Evolutionary conservation across 2,329 filamentous ascomycete genomes (phyloP).

Genomic region (Fusarium stilboides): DNA sequence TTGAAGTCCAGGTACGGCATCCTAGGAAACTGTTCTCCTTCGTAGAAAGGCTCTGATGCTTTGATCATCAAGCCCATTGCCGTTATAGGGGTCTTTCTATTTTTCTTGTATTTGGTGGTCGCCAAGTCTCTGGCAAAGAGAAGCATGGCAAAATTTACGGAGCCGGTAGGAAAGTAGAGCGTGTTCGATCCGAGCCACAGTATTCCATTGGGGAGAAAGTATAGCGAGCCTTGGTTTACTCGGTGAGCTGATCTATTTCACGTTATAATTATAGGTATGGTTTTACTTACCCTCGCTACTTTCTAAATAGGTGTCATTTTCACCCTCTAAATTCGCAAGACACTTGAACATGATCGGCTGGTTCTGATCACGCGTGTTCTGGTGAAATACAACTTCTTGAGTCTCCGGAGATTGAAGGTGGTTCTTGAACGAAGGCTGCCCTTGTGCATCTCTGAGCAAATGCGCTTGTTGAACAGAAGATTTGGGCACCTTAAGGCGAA

Average conservation of each 20-base stretch:
- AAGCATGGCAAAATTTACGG: not conserved
- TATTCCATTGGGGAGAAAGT: constrained; percentile 17
- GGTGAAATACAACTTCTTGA: not conserved
- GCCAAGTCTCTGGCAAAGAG: constrained; percentile 12
- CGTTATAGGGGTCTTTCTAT: not conserved
- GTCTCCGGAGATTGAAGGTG: constrained; percentile 4
- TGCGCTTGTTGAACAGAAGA: not conserved
- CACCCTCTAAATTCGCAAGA: not conserved
- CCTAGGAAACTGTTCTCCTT: not conserved
- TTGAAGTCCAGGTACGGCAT: not conserved
- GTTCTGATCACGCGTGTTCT: not conserved
- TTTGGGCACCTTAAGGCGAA: constrained; percentile 9
- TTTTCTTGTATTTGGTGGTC: not conserved
- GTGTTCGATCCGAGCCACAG: constrained; percentile 9
- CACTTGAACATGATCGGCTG: constrained; percentile 9
- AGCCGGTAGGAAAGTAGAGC: constrained; percentile 8
- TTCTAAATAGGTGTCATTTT: constrained; percentile 8
- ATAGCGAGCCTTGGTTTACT: not conserved
- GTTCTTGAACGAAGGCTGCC: not conserved
- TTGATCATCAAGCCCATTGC: constrained; percentile 19
- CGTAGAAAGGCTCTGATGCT: constrained; percentile 15
- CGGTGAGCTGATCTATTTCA: not conserved
- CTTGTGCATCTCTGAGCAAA: not conserved
- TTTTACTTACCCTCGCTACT: not conserved
- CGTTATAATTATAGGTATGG: no score